Percentiles rank a stretch among this genome's conserved stretches.
phyloP scores from a whole-genome alignment of 176 grass and related monocot species.

The Panicum miliaceum region DNA sequence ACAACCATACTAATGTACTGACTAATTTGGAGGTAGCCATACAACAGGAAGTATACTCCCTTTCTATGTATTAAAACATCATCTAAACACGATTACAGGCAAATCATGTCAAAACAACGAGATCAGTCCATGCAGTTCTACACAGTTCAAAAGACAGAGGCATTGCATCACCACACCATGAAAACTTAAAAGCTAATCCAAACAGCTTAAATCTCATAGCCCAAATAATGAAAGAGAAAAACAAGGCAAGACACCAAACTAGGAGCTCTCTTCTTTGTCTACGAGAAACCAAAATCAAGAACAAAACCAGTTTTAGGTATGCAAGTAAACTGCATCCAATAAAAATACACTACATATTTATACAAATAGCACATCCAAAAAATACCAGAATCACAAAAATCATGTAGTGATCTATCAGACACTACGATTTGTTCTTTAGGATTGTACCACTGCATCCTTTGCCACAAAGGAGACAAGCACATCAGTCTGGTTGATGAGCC shows the following conservation, averaged over 20 bases:
- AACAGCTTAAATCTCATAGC: constrained; percentile 6
- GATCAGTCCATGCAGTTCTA: not conserved
- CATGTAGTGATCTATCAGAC: not conserved
- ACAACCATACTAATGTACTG: not conserved
- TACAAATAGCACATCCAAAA: not conserved
- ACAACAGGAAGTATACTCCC: not conserved
- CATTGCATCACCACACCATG: not conserved
- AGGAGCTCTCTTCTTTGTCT: not conserved
- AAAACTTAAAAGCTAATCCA: not conserved
- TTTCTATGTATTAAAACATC: not conserved
- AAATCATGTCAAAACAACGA: not conserved
- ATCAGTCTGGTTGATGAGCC: not conserved
- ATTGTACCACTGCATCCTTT: not conserved
- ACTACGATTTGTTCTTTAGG: not conserved
- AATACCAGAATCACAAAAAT: not conserved
- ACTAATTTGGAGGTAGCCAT: not conserved
- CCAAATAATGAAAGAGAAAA: not conserved
- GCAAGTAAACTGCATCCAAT: not conserved
- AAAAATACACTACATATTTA: not conserved
- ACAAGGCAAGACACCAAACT: not conserved
- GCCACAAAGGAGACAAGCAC: not conserved
- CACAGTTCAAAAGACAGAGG: not conserved
- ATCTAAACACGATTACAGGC: not conserved
- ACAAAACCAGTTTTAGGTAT: not conserved
- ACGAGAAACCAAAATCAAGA: not conserved